Conservation (phyloP, 192 early-diverging fungal species). For the Obelidium mucronatum region DNA sequence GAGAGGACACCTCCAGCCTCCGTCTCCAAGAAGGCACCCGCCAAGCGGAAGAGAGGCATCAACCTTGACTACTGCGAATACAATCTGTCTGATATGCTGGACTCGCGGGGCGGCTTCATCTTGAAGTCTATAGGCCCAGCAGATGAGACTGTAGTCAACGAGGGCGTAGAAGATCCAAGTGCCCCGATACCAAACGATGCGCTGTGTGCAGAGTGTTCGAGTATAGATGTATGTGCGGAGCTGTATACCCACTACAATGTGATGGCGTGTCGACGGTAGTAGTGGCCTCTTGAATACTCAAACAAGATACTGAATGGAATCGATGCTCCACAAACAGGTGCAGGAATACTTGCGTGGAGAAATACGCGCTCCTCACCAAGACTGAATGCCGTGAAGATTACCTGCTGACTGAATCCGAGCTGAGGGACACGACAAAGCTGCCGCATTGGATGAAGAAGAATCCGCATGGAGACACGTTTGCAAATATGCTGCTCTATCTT, state of each 20-base stretch:
- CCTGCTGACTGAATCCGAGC: constrained; percentile 92
- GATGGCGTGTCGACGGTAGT: constrained; percentile 65
- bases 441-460: constrained; percentile 90
- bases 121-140: constrained; percentile 60
- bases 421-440: constrained; percentile 79
- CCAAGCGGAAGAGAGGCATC: constrained; percentile 38
- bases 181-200: constrained; percentile 44
- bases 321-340: constrained; percentile 50
- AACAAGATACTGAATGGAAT: background rate
- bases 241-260: constrained; percentile 78
- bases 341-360: constrained; percentile 77
- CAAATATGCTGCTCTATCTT: constrained; percentile 96
- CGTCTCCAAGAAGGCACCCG: background rate
- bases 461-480: constrained; percentile 94
- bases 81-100: constrained; percentile 84
- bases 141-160: background rate
- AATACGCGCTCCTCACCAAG: constrained; percentile 94
- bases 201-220: constrained; percentile 84
- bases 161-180: background rate
- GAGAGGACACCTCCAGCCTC: no score
- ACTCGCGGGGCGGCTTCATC: constrained; percentile 90
- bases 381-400: constrained; percentile 92
- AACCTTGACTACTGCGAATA: constrained; percentile 76
- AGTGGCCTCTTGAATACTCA: background rate
- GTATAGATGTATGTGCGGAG: constrained; percentile 81